These are phyloP conservation scores for Rhodotorula toruloides DNA, from an alignment of 768 basidiomycete species.

Conservation along the genomic window DNA sequence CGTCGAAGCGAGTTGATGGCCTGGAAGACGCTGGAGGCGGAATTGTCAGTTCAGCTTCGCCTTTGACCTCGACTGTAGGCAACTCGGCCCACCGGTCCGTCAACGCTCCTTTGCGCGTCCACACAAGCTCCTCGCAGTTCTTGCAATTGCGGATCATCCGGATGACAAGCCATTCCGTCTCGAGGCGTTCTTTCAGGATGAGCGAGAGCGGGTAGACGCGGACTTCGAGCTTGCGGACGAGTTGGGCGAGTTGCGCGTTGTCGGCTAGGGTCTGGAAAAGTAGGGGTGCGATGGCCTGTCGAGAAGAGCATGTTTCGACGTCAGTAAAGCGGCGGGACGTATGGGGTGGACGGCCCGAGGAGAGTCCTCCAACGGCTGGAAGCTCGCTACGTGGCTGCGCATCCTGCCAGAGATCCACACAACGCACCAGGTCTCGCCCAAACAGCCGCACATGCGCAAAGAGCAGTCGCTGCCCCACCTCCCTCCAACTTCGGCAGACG, in stretches of 20 bases:
- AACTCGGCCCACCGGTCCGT: constrained; percentile 25
- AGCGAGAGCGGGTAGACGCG: constrained; percentile 28
- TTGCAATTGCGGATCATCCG: constrained; percentile 4
- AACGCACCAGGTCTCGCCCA: constrained; percentile 27
- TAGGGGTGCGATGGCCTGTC: constrained; percentile 1
- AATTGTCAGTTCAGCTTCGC: background rate
- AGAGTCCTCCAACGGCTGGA: no score
- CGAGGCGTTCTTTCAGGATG: constrained; percentile 5
- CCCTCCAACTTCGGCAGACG: constrained; percentile 14
- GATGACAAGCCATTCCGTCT: constrained; percentile 19
- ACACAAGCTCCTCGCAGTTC: constrained; percentile 22
- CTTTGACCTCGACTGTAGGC: no score
- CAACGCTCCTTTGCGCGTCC: constrained; percentile 31
- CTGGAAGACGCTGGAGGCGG: constrained; percentile 9
- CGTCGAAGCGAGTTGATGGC: constrained; percentile 15
- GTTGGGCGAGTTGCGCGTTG: constrained; percentile 1
- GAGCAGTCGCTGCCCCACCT: background rate
- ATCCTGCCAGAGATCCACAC: accelerated
- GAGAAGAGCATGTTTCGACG: no score
- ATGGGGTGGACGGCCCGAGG: no score
- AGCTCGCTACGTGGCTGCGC: no score
- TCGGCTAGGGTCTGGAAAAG: constrained; percentile 21
- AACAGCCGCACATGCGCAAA: constrained; percentile 20
- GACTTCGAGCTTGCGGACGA: constrained; percentile 31
- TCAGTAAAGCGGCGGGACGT: background rate